Evolutionary conservation across 2,329 filamentous ascomycete species (phyloP).

Genomic region (Fusarium solani-melongenae): DNA sequence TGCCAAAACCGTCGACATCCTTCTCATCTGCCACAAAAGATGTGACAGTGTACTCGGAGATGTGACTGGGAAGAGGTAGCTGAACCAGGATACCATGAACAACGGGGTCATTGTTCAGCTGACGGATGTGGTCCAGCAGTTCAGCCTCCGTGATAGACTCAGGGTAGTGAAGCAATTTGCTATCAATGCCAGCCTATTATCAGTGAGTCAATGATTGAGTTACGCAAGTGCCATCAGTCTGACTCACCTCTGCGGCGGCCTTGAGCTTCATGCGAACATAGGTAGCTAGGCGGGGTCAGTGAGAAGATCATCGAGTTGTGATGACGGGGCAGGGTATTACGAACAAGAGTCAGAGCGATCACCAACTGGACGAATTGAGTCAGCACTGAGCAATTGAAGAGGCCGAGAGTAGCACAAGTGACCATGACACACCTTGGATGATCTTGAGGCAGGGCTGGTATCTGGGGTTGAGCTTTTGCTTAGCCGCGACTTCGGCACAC

Average conservation of each 20-base stretch:
- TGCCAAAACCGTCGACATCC: constrained; percentile 97
- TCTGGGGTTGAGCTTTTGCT: constrained; percentile 84
- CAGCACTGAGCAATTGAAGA: constrained; percentile 26
- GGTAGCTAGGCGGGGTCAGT: constrained; percentile 69
- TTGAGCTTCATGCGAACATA: constrained; percentile 99
- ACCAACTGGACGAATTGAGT: constrained; percentile 71
- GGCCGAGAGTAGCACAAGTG: constrained; percentile 14
- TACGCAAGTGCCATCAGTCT: not conserved
- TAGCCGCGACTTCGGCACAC: constrained; percentile 81
- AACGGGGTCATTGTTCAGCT: constrained; percentile 85
- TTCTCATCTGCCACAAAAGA: constrained; percentile 93
- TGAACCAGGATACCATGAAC: constrained; percentile 96
- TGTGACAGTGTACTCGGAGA: constrained; percentile 91
- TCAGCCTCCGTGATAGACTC: constrained; percentile 86
- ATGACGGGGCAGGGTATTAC: constrained; percentile 43
- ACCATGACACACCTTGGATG: constrained; percentile 80
- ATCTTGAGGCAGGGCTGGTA: constrained; percentile 94
- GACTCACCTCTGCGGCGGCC: constrained; percentile 85
- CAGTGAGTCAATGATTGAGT: not conserved
- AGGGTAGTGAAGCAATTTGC: constrained; percentile 85
- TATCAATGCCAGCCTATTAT: constrained; percentile 83
- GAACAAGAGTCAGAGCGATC: constrained; percentile 90
- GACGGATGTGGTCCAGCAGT: constrained; percentile 82
- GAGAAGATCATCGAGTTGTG: constrained; percentile 14
- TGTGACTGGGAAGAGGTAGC: constrained; percentile 86